Percentiles rank a stretch among this genome's conserved stretches.
These are phyloP conservation scores for Auriculariales sp. DNA, from an alignment of 768 basidiomycete species.

Conservation along the genomic window DNA sequence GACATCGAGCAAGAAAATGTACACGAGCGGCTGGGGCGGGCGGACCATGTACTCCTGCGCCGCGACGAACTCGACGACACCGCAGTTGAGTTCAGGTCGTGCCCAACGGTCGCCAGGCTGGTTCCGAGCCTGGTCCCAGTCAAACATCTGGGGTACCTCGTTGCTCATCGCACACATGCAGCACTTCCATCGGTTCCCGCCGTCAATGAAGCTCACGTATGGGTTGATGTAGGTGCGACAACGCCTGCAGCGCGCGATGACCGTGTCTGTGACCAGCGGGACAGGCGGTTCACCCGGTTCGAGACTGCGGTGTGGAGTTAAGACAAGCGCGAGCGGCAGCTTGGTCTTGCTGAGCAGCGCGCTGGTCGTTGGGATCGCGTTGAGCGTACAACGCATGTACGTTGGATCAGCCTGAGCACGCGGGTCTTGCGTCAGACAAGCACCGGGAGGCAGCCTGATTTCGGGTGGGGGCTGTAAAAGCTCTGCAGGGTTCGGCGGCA, in stretches of 20 bases:
- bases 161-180: conserved; percentile 98
- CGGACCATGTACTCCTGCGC: conserved; percentile 99
- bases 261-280: conserved; percentile 79
- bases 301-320: conserved; percentile 81
- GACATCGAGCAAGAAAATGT: conserved; percentile 94
- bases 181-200: conserved; percentile 97
- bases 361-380: conserved; percentile 80
- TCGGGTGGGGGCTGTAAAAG: conserved; percentile 73
- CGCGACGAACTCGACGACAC: conserved; percentile 92
- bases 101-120: conserved; percentile 92
- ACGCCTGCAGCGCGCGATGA: conserved; percentile 89
- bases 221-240: conserved; percentile 97
- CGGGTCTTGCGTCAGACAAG: conserved; percentile 19
- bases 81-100: conserved; percentile 83
- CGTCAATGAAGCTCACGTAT: conserved; percentile 94
- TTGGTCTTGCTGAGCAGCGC: conserved; percentile 81
- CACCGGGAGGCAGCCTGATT: conserved; percentile 67
- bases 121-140: conserved; percentile 91
- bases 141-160: conserved; percentile 95
- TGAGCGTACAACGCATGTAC: conserved; percentile 84
- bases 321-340: conserved; percentile 74
- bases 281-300: conserved; percentile 74
- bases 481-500: conserved; percentile 83
- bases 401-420: conserved; percentile 76
- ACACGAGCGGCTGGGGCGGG: conserved; percentile 93